Conservation (phyloP, 495 filamentous ascomycete species). For the Xylaria bambusicola region DNA sequence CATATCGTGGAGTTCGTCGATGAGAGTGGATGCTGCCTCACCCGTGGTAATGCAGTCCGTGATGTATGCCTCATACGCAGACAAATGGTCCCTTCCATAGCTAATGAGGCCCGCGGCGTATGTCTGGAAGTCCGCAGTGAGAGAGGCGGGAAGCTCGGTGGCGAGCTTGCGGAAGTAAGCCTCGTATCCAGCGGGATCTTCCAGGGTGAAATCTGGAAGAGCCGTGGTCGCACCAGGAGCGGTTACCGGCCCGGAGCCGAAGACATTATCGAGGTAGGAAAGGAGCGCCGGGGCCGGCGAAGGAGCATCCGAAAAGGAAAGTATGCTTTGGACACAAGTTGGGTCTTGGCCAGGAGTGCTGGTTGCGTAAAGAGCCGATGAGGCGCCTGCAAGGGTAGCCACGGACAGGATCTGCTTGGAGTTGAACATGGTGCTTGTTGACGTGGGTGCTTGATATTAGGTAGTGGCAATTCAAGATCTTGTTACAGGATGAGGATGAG, state of each 20-base stretch:
- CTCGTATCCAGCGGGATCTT: not conserved
- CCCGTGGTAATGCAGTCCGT: conserved; percentile 13
- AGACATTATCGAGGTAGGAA: not conserved
- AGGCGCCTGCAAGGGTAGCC: not conserved
- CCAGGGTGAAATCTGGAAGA: conserved; percentile 5
- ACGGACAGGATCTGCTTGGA: not conserved
- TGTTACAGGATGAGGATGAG: too few relatives aligned
- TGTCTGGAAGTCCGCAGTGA: not conserved
- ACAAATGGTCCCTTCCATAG: conserved; percentile 6
- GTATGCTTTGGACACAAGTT: not conserved
- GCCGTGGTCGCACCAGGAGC: not conserved
- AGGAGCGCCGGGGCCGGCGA: not conserved
- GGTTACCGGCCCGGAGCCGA: not conserved
- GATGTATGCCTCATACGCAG: conserved; percentile 4
- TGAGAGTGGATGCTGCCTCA: not conserved
- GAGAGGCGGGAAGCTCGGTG: not conserved
- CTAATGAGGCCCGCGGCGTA: not conserved
- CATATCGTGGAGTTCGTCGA: not conserved
- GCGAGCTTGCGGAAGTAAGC: not conserved
- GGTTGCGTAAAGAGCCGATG: not conserved
- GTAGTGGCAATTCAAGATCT: too few relatives aligned
- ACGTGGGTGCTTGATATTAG: not conserved
- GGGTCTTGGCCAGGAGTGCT: not conserved
- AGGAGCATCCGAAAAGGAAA: not conserved
- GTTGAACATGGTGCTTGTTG: conserved; percentile 1